These are phyloP conservation scores for Ophiostoma fasciatum DNA, from an alignment of 2,329 filamentous ascomycete genomes.

Conservation along the genomic window DNA sequence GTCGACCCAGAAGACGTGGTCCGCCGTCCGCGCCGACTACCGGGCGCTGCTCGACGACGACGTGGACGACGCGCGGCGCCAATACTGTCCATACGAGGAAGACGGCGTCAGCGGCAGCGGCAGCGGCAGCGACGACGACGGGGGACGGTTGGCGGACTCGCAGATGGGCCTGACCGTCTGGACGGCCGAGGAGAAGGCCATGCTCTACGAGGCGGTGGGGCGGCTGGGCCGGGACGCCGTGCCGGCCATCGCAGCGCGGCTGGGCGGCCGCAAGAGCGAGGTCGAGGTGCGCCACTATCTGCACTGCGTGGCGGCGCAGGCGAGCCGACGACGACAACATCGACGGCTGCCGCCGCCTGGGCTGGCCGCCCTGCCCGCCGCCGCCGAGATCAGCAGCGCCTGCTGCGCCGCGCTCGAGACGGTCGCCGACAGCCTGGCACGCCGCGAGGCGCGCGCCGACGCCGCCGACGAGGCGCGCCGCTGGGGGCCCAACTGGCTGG, in stretches of 20 bases:
- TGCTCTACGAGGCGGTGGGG: constrained; percentile 51
- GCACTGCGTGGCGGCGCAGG: constrained; percentile 38
- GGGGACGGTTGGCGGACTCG: constrained; percentile 23
- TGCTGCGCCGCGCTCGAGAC: constrained; percentile 53
- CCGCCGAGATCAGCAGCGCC: constrained; percentile 52
- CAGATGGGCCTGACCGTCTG: constrained; percentile 59
- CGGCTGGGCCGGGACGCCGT: constrained; percentile 50
- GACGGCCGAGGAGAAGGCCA: constrained; percentile 54
- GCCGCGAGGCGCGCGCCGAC: constrained; percentile 50
- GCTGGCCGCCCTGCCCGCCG: constrained; percentile 47
- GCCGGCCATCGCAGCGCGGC: constrained; percentile 42
- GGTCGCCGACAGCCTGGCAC: constrained; percentile 50
- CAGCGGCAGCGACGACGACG: too few relatives aligned
- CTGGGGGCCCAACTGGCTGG: constrained; percentile 52
- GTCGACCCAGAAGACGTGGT: constrained; percentile 16
- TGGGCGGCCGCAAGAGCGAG: constrained; percentile 54
- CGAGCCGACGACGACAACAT: constrained; percentile 16
- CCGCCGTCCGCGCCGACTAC: constrained; percentile 32
- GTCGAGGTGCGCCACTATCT: constrained; percentile 62
- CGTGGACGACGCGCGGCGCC: constrained; percentile 36
- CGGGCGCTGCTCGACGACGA: constrained; percentile 39
- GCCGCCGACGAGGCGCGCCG: constrained; percentile 40
- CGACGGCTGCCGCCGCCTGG: constrained; percentile 22
- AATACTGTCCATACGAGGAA: too few relatives aligned
- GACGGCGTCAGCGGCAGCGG: too few relatives aligned